Evolutionary conservation across 202 grass and related monocot genomes (phyloP).

Genomic region (Zizania palustris): DNA sequence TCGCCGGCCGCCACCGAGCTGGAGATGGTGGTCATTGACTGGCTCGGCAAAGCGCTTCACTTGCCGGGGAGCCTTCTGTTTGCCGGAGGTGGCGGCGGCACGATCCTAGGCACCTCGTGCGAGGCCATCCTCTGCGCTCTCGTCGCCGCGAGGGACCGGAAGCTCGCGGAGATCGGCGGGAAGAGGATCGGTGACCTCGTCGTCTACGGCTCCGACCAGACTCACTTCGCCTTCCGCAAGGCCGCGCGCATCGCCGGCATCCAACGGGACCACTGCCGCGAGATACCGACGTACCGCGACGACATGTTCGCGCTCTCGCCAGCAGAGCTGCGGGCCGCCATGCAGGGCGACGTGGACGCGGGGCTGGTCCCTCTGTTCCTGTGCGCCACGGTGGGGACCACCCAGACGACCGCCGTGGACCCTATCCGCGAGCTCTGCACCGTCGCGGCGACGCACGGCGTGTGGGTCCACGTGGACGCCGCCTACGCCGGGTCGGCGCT

Average conservation of each 20-base stretch:
- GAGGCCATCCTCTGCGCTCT: slow-evolving; percentile 53
- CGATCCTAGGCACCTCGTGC: slow-evolving; percentile 51
- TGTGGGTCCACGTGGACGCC: slow-evolving; percentile 72
- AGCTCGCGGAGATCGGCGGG: slow-evolving; percentile 44
- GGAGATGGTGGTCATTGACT: slow-evolving; percentile 54
- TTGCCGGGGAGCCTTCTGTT: slow-evolving; percentile 47
- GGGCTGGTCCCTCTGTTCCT: slow-evolving; percentile 56
- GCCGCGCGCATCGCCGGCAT: slow-evolving; percentile 60
- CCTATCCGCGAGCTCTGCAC: slow-evolving; percentile 36
- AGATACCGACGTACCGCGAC: slow-evolving; percentile 12
- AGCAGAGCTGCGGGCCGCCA: neutral
- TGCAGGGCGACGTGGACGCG: slow-evolving; percentile 46
- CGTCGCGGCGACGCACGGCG: slow-evolving; percentile 15
- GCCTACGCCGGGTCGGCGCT: slow-evolving; percentile 60
- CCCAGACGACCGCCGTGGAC: slow-evolving; percentile 48
- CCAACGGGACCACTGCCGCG: slow-evolving; percentile 45
- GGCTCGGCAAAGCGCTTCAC: slow-evolving; percentile 52
- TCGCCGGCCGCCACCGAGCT: slow-evolving; percentile 55
- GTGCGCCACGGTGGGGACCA: slow-evolving; percentile 61
- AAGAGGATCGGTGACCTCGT: slow-evolving; percentile 41
- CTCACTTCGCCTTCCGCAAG: slow-evolving; percentile 56
- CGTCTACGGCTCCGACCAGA: slow-evolving; percentile 74
- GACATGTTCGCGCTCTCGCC: slow-evolving; percentile 47
- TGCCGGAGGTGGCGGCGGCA: slow-evolving; percentile 52
- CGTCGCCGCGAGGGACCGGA: slow-evolving; percentile 47